Conservation (phyloP, 768 basidiomycete genomes). For the Xerocomellus chrysenteron region DNA sequence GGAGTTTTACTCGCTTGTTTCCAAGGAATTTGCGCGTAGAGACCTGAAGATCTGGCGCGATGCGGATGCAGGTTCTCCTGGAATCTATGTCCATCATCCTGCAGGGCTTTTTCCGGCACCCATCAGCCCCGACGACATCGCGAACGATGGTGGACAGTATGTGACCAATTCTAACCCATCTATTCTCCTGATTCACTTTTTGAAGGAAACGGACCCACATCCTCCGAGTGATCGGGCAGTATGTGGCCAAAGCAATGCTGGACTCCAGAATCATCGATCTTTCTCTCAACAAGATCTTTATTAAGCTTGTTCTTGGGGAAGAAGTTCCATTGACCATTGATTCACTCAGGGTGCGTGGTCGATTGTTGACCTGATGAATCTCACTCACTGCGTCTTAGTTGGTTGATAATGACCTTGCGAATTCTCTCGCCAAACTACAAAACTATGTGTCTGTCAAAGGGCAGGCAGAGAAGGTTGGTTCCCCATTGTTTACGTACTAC, state of each 20-base stretch:
- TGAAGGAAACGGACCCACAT: conserved; percentile 80
- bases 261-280: conserved; percentile 98
- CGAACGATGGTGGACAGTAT: conserved; percentile 73
- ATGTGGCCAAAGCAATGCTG: conserved; percentile 94
- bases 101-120: conserved; percentile 88
- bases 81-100: conserved; percentile 80
- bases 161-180: conserved; percentile 26
- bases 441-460: conserved; percentile 53
- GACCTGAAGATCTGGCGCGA: conserved; percentile 92
- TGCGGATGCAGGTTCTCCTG: conserved; percentile 60
- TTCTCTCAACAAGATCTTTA: conserved; percentile 92
- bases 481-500: background rate
- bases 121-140: conserved; percentile 63
- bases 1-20: conserved; percentile 98
- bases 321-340: conserved; percentile 80
- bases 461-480: conserved; percentile 55
- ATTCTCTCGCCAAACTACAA: conserved; percentile 80
- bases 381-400: conserved; percentile 44
- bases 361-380: background rate
- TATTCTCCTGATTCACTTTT: background rate
- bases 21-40: conserved; percentile 88
- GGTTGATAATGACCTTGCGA: conserved; percentile 83
- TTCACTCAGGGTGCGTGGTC: conserved; percentile 67
- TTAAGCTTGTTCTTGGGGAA: conserved; percentile 86
- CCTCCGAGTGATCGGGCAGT: conserved; percentile 89